These are phyloP conservation scores for Sphaerobolus stellatus DNA, from an alignment of 1,284 basidiomycete genomes.

Conservation along the genomic window DNA sequence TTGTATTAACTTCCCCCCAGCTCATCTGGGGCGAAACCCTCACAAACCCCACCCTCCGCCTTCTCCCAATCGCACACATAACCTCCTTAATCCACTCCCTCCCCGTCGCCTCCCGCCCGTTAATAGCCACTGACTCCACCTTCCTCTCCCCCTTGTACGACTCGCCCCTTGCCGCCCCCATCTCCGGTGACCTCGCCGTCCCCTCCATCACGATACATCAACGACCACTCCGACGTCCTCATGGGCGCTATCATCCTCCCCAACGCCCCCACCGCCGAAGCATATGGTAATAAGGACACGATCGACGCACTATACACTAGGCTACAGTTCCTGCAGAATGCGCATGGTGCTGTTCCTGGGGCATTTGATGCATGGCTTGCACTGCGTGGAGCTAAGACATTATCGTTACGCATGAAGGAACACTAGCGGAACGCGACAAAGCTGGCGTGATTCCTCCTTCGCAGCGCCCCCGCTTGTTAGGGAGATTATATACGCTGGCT, in stretches of 20 bases:
- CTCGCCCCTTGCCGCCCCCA: slow-evolving; percentile 68
- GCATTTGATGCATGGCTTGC: slow-evolving; percentile 91
- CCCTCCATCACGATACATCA: slow-evolving; percentile 85
- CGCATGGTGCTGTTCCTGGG: slow-evolving; percentile 85
- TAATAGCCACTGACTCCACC: slow-evolving; percentile 90
- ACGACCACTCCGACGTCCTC: slow-evolving; percentile 90
- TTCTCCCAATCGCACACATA: slow-evolving; percentile 76
- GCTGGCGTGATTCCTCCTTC: slow-evolving; percentile 72
- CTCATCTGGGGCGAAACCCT: slow-evolving; percentile 95
- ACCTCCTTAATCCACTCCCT: slow-evolving; percentile 46
- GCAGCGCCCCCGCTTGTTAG: slow-evolving; percentile 57
- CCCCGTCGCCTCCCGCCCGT: slow-evolving; percentile 39
- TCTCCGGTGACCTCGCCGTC: slow-evolving; percentile 81
- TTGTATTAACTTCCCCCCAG: slow-evolving; percentile 38
- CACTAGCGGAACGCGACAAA: slow-evolving; percentile 84
- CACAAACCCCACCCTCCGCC: slow-evolving; percentile 91
- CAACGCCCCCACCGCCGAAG: not conserved
- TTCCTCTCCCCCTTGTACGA: slow-evolving; percentile 92
- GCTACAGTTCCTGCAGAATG: slow-evolving; percentile 85
- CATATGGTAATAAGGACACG: not conserved
- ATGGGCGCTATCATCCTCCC: slow-evolving; percentile 81
- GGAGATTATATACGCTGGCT: slow-evolving; percentile 85
- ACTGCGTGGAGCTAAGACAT: slow-evolving; percentile 89
- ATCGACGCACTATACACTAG: slow-evolving; percentile 29
- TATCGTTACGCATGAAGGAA: slow-evolving; percentile 81